Evolutionary conservation across 441 rosid genomes (phyloP).

Genomic region (Populus hybrid): DNA sequence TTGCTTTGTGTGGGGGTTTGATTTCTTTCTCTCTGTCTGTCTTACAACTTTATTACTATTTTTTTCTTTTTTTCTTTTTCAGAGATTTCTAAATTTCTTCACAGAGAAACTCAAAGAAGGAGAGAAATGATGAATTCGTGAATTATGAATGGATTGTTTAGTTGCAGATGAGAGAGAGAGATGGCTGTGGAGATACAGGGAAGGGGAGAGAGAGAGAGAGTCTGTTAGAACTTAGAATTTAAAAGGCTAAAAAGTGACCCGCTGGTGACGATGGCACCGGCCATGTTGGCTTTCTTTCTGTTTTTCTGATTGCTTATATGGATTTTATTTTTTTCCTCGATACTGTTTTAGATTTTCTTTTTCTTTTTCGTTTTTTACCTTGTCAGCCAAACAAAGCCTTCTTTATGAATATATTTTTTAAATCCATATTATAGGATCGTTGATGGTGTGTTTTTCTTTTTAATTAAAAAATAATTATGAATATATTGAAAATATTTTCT

Average conservation of each 20-base stretch:
- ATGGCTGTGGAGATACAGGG: background rate
- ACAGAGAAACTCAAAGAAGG: background rate
- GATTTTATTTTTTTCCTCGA: background rate
- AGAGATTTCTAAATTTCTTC: background rate
- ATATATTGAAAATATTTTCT: too few species aligned
- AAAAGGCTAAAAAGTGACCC: conserved; percentile 30
- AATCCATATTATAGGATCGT: too few species aligned
- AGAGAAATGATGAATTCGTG: background rate
- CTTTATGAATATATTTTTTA: too few species aligned
- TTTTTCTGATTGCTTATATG: background rate
- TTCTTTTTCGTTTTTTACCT: background rate
- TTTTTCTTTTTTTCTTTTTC: background rate
- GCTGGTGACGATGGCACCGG: conserved; percentile 41
- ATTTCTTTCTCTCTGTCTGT: conserved; percentile 25
- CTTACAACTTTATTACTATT: conserved; percentile 19
- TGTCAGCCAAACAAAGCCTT: background rate
- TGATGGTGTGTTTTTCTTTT: too few species aligned
- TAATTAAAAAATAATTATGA: too few species aligned
- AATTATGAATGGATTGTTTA: background rate
- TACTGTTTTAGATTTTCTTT: background rate
- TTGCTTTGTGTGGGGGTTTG: conserved; percentile 25
- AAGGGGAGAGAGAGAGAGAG: background rate
- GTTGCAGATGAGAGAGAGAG: background rate
- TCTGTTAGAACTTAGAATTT: background rate
- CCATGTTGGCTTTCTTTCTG: conserved; percentile 20